phyloP scores from a whole-genome alignment of 1,139 yeast species.

The Geotrichum fermentans region DNA sequence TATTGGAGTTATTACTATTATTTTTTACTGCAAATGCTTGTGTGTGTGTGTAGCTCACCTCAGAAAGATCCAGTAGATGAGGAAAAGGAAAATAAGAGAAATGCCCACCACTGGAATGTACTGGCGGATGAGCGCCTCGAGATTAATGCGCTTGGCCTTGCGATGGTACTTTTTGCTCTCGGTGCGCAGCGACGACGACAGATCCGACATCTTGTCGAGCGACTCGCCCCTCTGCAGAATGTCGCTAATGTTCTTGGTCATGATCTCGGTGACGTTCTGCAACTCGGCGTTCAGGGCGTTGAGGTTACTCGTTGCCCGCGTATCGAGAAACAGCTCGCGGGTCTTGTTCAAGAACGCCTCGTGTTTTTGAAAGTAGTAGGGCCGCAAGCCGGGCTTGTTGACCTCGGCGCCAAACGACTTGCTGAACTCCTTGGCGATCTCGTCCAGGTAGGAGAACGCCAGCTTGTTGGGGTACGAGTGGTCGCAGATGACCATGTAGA shows the following conservation, averaged over 20 bases:
- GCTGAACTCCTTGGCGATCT: constrained; percentile 74
- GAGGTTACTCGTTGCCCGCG: constrained; percentile 81
- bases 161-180: constrained; percentile 85
- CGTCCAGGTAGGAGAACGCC: constrained; percentile 81
- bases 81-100: constrained; percentile 65
- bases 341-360: constrained; percentile 82
- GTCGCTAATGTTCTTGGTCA: constrained; percentile 96
- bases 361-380: constrained; percentile 85
- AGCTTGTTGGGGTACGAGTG: constrained; percentile 78
- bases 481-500: constrained; percentile 74
- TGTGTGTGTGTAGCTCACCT: constrained; percentile 36
- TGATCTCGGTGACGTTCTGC: constrained; percentile 88
- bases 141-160: constrained; percentile 84
- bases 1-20: too few relatives aligned
- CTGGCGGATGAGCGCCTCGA: constrained; percentile 82
- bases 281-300: constrained; percentile 82
- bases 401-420: constrained; percentile 69
- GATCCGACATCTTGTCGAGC: constrained; percentile 83
- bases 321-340: constrained; percentile 81
- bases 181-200: constrained; percentile 71
- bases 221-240: constrained; percentile 91
- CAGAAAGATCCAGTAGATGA: constrained; percentile 78
- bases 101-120: constrained; percentile 81
- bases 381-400: constrained; percentile 56
- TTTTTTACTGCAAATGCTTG: too few relatives aligned